phyloP scores from a whole-genome alignment of 2,329 filamentous ascomycete species.

The Leptographium procerum region DNA sequence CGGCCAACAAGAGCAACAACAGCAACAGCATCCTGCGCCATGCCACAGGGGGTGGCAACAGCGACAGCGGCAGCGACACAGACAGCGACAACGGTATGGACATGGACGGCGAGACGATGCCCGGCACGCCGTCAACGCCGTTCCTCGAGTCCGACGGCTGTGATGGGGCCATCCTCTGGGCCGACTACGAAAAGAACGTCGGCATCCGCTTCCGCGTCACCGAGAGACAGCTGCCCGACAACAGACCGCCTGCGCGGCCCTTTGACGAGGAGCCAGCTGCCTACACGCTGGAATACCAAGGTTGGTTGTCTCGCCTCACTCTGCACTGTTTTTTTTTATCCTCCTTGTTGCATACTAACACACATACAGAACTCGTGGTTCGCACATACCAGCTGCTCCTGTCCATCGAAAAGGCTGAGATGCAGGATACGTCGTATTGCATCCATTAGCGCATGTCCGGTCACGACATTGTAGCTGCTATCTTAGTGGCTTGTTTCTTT shows the following conservation, averaged over 20 bases:
- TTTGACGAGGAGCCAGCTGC: constrained; percentile 56
- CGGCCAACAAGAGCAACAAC: constrained; percentile 15
- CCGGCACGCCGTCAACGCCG: neutral
- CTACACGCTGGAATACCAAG: constrained; percentile 62
- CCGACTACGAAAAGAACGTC: constrained; percentile 48
- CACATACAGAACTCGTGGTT: constrained; percentile 49
- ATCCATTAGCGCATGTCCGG: constrained; percentile 46
- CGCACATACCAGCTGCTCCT: constrained; percentile 52
- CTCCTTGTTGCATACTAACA: constrained; percentile 6
- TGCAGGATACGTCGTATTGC: constrained; percentile 43
- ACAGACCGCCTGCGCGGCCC: constrained; percentile 37
- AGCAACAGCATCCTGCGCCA: constrained; percentile 24
- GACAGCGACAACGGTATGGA: neutral
- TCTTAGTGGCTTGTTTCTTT: neutral
- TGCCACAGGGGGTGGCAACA: constrained; percentile 16
- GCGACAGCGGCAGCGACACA: neutral
- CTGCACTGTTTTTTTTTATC: too few relatives aligned
- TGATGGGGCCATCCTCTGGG: constrained; percentile 49
- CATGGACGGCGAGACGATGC: neutral
- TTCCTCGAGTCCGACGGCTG: constrained; percentile 7
- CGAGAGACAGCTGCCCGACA: constrained; percentile 28
- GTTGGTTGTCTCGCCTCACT: constrained; percentile 23
- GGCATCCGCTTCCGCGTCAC: constrained; percentile 58
- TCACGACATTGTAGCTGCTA: constrained; percentile 25
- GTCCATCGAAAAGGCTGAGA: constrained; percentile 52